Evolutionary conservation across 1,139 yeast species (phyloP).

Genomic region (Blastobotrys malaysiensis): DNA sequence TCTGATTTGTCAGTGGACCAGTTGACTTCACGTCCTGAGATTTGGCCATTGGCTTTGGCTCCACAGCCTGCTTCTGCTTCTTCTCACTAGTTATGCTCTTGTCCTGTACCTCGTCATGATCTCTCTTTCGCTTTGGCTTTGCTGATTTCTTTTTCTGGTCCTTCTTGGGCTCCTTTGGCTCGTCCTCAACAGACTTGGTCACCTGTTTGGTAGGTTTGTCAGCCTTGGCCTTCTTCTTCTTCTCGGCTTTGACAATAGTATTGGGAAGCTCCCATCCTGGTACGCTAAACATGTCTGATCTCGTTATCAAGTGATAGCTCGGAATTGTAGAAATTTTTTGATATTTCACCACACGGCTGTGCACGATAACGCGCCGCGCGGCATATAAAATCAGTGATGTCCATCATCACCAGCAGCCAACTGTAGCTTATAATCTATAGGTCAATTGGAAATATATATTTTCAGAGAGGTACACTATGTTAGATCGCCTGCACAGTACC

Average conservation of each 20-base stretch:
- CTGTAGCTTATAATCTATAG: no score
- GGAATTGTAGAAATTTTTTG: background rate
- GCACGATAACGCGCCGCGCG: background rate
- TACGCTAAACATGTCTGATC: slow-evolving; percentile 51
- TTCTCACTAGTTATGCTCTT: background rate
- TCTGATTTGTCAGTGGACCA: slow-evolving; percentile 25
- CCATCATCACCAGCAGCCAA: no score
- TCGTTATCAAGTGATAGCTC: background rate
- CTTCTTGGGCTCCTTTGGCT: slow-evolving; percentile 15
- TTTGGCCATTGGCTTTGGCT: slow-evolving; percentile 2
- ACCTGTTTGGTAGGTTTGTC: slow-evolving; percentile 15
- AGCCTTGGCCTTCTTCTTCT: slow-evolving; percentile 14
- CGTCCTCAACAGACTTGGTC: slow-evolving; percentile 8
- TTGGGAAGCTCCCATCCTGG: slow-evolving; percentile 75
- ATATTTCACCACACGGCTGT: background rate
- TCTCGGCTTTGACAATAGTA: slow-evolving; percentile 40
- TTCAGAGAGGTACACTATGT: background rate
- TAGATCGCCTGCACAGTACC: background rate
- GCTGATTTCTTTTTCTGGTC: slow-evolving; percentile 23
- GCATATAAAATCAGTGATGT: background rate
- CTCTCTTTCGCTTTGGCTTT: slow-evolving; percentile 11
- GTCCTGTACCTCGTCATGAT: slow-evolving; percentile 6
- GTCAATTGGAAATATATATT: no score
- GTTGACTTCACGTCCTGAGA: slow-evolving; percentile 1
- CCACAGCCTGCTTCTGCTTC: slow-evolving; percentile 1